Evolutionary conservation across 2,329 filamentous ascomycete species (phyloP).

Genomic region (Sphaerulina populicola): DNA sequence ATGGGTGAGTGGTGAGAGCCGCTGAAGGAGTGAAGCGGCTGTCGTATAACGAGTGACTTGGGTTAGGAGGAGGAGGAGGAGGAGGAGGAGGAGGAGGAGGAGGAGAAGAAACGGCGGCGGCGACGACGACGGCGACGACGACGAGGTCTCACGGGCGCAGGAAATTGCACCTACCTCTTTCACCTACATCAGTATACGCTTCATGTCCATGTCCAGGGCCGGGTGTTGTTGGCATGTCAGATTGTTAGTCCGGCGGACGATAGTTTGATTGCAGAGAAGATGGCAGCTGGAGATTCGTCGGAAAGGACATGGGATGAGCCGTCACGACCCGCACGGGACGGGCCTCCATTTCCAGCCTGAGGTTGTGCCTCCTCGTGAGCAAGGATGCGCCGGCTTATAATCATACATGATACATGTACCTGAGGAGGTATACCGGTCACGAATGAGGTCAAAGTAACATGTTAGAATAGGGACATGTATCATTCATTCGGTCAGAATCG

Average conservation of each 20-base stretch:
- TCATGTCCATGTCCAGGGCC: too few species aligned
- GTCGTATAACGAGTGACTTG: conserved; percentile 18
- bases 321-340: too few species aligned
- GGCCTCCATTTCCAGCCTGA: too few species aligned
- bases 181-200: too few species aligned
- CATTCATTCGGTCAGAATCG: too few species aligned
- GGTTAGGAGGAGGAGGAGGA: background rate
- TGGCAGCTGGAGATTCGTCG: conserved; percentile 1
- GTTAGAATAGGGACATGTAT: too few species aligned
- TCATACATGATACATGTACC: too few species aligned
- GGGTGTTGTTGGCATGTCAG: conserved; percentile 9
- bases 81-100: background rate
- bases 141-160: conserved; percentile 9
- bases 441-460: too few species aligned
- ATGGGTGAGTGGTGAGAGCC: conserved; percentile 16
- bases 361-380: too few species aligned
- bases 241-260: background rate
- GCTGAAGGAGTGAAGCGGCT: conserved; percentile 25
- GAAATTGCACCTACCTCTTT: conserved; percentile 10
- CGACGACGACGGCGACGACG: conserved; percentile 4
- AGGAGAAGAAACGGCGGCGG: background rate
- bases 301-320: conserved; percentile 3
- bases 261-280: conserved; percentile 11
- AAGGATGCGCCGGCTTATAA: too few species aligned
- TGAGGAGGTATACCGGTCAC: too few species aligned